A percentile compares a stretch with the other conserved stretches of the same genome.
Evolutionary conservation across 352 stramenopile species (phyloP).

Genomic region (Globisporangium irregulare): DNA sequence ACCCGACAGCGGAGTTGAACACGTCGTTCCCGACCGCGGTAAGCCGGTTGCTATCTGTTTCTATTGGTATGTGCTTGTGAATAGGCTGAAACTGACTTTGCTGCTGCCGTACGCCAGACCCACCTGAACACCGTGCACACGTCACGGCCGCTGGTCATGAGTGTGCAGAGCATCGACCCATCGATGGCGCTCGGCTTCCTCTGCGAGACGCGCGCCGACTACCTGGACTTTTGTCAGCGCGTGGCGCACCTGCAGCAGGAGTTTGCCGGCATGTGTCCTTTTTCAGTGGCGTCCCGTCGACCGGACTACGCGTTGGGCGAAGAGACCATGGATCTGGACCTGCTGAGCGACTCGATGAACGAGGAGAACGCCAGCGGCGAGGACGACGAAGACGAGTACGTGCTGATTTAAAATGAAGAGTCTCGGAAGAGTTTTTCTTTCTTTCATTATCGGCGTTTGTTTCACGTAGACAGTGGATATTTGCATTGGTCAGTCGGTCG

Average conservation of each 20-base stretch:
- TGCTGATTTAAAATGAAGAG: constrained; percentile 14
- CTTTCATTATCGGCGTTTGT: background rate
- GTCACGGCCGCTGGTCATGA: constrained; percentile 66
- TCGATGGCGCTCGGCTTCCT: constrained; percentile 94
- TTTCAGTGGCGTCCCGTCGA: constrained; percentile 10
- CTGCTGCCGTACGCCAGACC: constrained; percentile 27
- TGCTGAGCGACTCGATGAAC: constrained; percentile 17
- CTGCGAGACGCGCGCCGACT: constrained; percentile 73
- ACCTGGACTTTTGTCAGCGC: constrained; percentile 55
- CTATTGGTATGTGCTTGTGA: constrained; percentile 14
- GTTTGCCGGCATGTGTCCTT: constrained; percentile 11
- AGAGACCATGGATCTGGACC: constrained; percentile 14
- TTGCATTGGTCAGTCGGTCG: background rate
- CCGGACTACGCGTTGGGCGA: constrained; percentile 14
- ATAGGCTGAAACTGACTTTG: background rate
- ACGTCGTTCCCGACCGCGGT: constrained; percentile 71
- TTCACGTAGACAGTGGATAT: constrained; percentile 7
- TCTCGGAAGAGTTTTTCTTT: background rate
- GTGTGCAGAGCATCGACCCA: constrained; percentile 89
- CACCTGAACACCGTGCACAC: constrained; percentile 57
- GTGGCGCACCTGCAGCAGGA: constrained; percentile 10
- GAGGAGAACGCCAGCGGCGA: constrained; percentile 17
- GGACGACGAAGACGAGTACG: constrained; percentile 17
- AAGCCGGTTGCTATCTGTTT: constrained; percentile 10
- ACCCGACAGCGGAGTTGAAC: constrained; percentile 64